phyloP scores from a whole-genome alignment of 768 basidiomycete species.

The Lyophyllum shimeji region DNA sequence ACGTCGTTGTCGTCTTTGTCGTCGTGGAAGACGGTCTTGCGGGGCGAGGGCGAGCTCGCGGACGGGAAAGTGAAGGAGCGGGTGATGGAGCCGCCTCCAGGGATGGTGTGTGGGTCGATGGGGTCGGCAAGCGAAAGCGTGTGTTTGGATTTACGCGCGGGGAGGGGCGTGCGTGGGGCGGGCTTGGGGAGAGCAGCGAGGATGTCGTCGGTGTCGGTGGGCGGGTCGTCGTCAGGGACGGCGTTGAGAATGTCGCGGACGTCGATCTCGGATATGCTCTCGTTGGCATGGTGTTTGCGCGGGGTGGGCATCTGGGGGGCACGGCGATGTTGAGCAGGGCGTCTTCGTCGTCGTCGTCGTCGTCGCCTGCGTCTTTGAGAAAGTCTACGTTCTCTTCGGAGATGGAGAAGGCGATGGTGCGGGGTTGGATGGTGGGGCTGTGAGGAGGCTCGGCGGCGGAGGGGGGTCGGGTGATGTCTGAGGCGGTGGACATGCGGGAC shows the following conservation, averaged over 20 bases:
- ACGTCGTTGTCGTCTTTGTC: background rate
- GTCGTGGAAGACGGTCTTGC: background rate
- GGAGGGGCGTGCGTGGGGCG: background rate
- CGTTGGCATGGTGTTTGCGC: constrained; percentile 2
- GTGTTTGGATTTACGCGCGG: background rate
- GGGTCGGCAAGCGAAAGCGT: constrained; percentile 27
- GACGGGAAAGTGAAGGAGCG: background rate
- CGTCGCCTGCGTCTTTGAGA: constrained; percentile 25
- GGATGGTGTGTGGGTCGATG: constrained; percentile 28
- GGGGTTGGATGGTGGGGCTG: constrained; percentile 18
- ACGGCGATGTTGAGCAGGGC: background rate
- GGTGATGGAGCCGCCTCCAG: background rate
- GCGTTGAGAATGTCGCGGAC: constrained; percentile 26
- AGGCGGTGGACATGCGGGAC: constrained; percentile 8
- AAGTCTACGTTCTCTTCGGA: constrained; percentile 19
- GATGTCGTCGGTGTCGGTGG: constrained; percentile 5
- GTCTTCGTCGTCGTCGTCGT: constrained; percentile 14
- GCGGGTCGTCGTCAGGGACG: constrained; percentile 22
- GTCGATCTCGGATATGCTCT: constrained; percentile 36
- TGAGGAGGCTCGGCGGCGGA: constrained; percentile 15
- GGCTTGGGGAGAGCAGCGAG: background rate
- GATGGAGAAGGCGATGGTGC: constrained; percentile 29
- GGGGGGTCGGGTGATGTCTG: background rate
- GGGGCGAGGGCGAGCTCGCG: background rate
- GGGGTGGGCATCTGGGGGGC: background rate